A percentile compares a stretch with the other conserved stretches of the same genome.
phyloP scores from a whole-genome alignment of 495 filamentous ascomycete species.

The Trichoderma erinaceum region DNA sequence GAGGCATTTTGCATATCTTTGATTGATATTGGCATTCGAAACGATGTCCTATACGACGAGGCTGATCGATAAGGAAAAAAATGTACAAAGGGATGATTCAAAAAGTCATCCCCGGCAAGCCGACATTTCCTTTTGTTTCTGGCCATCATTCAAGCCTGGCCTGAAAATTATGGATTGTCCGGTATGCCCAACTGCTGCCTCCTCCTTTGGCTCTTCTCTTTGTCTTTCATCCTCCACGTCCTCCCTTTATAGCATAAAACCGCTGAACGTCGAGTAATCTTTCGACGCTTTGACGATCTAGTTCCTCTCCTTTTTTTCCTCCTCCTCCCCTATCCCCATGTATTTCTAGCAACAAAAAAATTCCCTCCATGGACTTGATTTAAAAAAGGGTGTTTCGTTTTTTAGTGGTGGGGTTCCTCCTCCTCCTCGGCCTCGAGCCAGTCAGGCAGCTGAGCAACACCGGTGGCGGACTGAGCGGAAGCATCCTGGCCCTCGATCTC shows the following conservation, averaged over 20 bases:
- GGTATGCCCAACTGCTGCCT: slow-evolving; percentile 24
- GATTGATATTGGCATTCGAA: slow-evolving; percentile 16
- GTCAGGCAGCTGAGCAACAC: slow-evolving; percentile 39
- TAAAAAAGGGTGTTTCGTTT: slow-evolving; percentile 5
- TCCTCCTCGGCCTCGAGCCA: slow-evolving; percentile 47
- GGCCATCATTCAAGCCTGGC: background rate
- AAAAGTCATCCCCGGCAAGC: background rate
- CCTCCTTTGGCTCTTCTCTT: slow-evolving; percentile 17
- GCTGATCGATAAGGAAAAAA: background rate
- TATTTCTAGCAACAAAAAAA: background rate
- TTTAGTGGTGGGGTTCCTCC: slow-evolving; percentile 27
- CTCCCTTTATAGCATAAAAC: background rate
- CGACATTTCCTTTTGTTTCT: slow-evolving; percentile 27
- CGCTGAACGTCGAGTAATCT: background rate
- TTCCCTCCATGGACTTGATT: slow-evolving; percentile 25
- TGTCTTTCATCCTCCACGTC: background rate
- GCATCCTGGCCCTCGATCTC: slow-evolving; percentile 85
- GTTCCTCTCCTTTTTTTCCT: background rate
- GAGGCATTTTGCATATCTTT: background rate
- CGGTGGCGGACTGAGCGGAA: slow-evolving; percentile 25
- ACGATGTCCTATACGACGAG: slow-evolving; percentile 35
- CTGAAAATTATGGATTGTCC: background rate
- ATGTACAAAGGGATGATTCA: background rate
- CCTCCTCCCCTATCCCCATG: background rate
- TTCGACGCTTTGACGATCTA: background rate